Conservation (phyloP, 371 early-diverging fungal species). For the Amoeboaphelidium protococcarum region DNA sequence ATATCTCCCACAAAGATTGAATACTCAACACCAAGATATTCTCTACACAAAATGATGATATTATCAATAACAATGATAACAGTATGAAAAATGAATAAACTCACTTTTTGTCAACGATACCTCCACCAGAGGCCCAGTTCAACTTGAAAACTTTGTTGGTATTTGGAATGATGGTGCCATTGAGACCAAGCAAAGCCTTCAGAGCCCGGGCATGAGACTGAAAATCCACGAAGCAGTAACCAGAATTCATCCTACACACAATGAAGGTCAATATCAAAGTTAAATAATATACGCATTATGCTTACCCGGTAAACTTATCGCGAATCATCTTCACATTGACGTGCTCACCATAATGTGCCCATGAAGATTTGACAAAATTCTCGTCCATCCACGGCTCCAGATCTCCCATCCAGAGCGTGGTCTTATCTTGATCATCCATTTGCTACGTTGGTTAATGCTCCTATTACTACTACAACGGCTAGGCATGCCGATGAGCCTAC, state of each 20-base stretch:
- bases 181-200: conserved; percentile 29
- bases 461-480: no score
- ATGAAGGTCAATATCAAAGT: conserved; percentile 8
- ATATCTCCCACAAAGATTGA: conserved; percentile 70
- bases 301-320: conserved; percentile 38
- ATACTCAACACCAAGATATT: conserved; percentile 35
- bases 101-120: conserved; percentile 13
- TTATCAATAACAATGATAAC: not conserved
- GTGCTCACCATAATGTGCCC: conserved; percentile 34
- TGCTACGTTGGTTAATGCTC: no score
- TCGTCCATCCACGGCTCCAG: conserved; percentile 66
- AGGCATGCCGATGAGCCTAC: no score
- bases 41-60: conserved; percentile 2
- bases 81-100: not conserved
- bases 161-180: conserved; percentile 53
- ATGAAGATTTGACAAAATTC: conserved; percentile 29
- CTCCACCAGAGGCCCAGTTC: conserved; percentile 70
- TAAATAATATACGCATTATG: not conserved
- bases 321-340: conserved; percentile 63
- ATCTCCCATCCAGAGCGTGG: conserved; percentile 43
- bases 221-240: conserved; percentile 2
- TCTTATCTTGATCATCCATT: not conserved
- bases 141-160: conserved; percentile 49
- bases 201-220: conserved; percentile 19
- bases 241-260: not conserved